Base-by-base conservation (phyloP, 2,329 filamentous ascomycete species). In the Byssoonygena ceratinophila region DNA sequence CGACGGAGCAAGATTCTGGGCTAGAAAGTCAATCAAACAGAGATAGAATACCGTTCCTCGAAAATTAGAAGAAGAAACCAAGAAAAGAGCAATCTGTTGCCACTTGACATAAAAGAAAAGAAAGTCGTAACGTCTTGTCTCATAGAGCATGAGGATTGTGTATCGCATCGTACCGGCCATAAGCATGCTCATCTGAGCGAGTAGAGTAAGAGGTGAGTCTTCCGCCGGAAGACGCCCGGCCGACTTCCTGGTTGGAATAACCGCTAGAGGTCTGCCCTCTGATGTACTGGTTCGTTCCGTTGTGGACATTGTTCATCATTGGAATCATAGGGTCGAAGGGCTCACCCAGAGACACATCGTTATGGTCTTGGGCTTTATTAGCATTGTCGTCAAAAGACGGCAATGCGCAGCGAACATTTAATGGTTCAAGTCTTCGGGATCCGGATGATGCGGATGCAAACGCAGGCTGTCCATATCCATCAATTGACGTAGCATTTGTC, bases 61-160 rank as follows among this genome's bases (percentile, higher is more conserved):
- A 31, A 43, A 9, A 12, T 36, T 40, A n/a, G 9, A 18, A 18
- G 4, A 37, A 37, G 34, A 34, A 31, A 43, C 9, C n/a, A 40
- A 49, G 16, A 49, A 5, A 20, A 40, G 8, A 14, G 7, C 20
- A 31, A 20, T 8, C 7, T 46, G 11, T 22, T 31, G 18, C 23
- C 39, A 12, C 7, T 37, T 34, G 55, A 61, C 68, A 54, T 63
- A 62, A 11, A 45, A 39, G 12, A 14, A 23, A 34, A 39, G 20
- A 49, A 49, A 39, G 29, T 43, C 37, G 25, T 50, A 41, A 50
- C 37, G 36, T 34, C 49, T 29, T 45, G 14, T 29, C 40, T 57
- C 68, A 68, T 16, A 70, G 54, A 51, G 66, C 63, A 52, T 66
- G 66, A 34, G 64, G 60, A 43, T 59, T 65, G 31, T 64, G 62